Evolutionary conservation across 1,139 yeast species (phyloP).

Genomic region (Protomyces inundatus): DNA sequence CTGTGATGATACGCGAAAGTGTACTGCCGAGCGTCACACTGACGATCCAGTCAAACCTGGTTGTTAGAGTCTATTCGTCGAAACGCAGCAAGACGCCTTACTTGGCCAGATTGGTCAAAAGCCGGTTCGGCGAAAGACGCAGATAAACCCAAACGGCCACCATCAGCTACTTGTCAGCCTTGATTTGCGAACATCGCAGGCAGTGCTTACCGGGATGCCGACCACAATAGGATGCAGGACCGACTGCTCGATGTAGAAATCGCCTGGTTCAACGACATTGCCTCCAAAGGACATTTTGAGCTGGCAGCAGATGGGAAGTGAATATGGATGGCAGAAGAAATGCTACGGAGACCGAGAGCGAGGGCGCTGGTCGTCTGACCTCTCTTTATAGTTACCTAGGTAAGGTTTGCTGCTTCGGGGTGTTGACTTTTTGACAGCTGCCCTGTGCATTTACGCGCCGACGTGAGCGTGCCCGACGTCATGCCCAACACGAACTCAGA

Average conservation of each 20-base stretch:
- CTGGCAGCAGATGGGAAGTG: no score
- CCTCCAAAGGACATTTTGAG: background rate
- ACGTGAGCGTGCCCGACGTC: no score
- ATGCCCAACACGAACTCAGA: no score
- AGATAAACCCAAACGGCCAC: background rate
- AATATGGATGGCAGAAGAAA: no score
- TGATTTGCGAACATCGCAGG: no score
- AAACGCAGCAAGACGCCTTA: background rate
- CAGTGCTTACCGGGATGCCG: background rate
- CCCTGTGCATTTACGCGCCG: no score
- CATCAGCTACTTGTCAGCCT: background rate
- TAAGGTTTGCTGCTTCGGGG: no score
- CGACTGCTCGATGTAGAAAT: background rate
- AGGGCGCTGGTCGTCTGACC: no score
- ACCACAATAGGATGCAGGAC: background rate
- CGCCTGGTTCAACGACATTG: background rate
- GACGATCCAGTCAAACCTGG: background rate
- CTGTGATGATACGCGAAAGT: background rate
- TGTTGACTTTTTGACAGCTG: no score
- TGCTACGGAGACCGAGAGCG: no score
- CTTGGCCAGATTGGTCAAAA: background rate
- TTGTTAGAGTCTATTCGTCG: background rate
- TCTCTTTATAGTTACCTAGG: no score
- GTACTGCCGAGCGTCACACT: background rate
- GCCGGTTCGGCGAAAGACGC: background rate